Base-by-base conservation (phyloP, 495 filamentous ascomycete species). In the Talaromyces proteolyticus region DNA sequence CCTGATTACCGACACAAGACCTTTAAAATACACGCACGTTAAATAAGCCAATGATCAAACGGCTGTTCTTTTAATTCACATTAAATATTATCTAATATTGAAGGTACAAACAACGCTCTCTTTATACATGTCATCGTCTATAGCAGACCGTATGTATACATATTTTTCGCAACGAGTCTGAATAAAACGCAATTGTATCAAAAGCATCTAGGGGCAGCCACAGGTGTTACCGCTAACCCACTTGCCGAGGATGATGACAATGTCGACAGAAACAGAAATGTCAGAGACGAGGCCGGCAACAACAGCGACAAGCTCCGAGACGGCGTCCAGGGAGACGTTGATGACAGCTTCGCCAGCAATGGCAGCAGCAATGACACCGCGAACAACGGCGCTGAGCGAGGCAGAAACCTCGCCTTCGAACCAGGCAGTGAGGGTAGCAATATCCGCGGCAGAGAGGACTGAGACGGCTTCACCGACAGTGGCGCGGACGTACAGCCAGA, bases 231-330 rank as follows among this genome's bases (percentile, higher is more conserved):
- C 71, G 42, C 61, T 68, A 55, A 71, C 59, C 70, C 68, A 73
- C 51, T 65, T 54, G 38, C 65, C 60, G 43, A 74, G 62, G 54
- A 73, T 70, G 21, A 66, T 21, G 37, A 55, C 34, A 29, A 66
- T 60, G 29, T 52, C 36, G 36, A 34, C 24, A 51, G 52, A 52
- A 42, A 66, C 60, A 44, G 71, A 60, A 41, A 74, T 57, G 55
- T 44, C 58, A 18, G 60, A 36, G 38, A 58, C 57, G 39, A 69
- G 68, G 58, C 64, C 57, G 18, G 47, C 40, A 12, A 68, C 55
- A 63, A 73, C 60, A 51, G 66, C 69, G 66, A 66, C 61, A 12
- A 74, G 57, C 56, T 74, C 62, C 42, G 69, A 60, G 52, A 65
- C 63, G 47, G 66, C 58, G 16, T 63, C 61, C 38, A 64, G 53